Evolutionary conservation across 805 yeast species (phyloP), one percentile per base, ranked within the genome.

Genomic region (Ogataea kodamae): DNA sequence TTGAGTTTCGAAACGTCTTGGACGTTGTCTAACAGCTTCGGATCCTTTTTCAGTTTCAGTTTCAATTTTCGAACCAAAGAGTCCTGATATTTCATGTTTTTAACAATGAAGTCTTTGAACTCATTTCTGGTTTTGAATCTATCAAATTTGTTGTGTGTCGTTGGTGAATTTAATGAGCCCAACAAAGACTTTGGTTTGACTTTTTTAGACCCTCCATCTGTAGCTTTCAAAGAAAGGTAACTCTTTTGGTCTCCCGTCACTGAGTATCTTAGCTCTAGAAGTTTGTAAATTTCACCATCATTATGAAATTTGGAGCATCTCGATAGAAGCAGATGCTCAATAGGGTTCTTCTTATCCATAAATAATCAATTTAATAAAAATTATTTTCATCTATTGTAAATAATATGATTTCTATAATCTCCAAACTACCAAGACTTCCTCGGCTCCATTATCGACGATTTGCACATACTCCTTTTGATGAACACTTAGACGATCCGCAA

Each of bases 231-330:
- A 7, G 68, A 40, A 21, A 74, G 50, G 25, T 55, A 59, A 14
- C 72, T 72, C 49, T 68, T 71, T 42, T 70, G 76, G 18, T 59
- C 61, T 6, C 77, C 78, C 1, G 55, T 45, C 9, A 57, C 37
- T 0, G 76, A 64, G 51, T 72, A 74, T 32, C 81, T 49, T 3
- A 64, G 48, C 30, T 64, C 68, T 12, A 74, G 45, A 6, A 72
- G 53, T 34, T 67, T 62, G 18, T 59, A 48, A 7, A 72, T 63
- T 31, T 59, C 51, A 1, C 59, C 47, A 46, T 62, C 40, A 36
- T 49, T 20, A 57, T 62, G 36, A 56, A 39, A 61, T 35, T 61
- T 68, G 22, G 56, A 45, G 30, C 74, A 63, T 40, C 78, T 49
- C 4, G 73, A 51, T 5, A 74, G 56, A 10, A 74, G 53, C 25